phyloP scores from a whole-genome alignment of 768 basidiomycete species.

The Amanita pseudoporphyria region DNA sequence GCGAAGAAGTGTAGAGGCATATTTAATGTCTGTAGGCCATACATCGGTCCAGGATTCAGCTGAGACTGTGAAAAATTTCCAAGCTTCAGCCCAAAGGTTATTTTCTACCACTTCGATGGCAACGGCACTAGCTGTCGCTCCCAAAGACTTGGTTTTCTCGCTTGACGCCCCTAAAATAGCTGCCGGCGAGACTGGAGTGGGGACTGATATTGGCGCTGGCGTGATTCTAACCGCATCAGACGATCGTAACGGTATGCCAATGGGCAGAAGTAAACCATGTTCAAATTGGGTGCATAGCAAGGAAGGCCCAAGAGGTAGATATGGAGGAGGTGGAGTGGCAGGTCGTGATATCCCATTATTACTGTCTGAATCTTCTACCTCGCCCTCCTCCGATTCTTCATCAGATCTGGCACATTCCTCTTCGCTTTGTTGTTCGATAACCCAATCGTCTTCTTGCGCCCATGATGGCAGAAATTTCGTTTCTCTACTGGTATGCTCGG shows the following conservation, averaged over 20 bases:
- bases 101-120: slow-evolving; percentile 71
- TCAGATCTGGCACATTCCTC: slow-evolving; percentile 14
- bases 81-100: slow-evolving; percentile 54
- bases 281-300: slow-evolving; percentile 63
- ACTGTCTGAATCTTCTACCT: slow-evolving; percentile 25
- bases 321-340: slow-evolving; percentile 60
- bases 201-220: slow-evolving; percentile 38
- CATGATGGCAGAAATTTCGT: slow-evolving; percentile 29
- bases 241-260: slow-evolving; percentile 48
- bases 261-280: slow-evolving; percentile 50
- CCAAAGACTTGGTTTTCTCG: slow-evolving; percentile 59
- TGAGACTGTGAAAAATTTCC: slow-evolving; percentile 34
- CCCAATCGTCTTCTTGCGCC: slow-evolving; percentile 42
- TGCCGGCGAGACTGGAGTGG: slow-evolving; percentile 81
- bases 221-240: slow-evolving; percentile 22
- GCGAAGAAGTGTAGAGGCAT: slow-evolving; percentile 32
- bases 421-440: slow-evolving; percentile 1
- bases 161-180: slow-evolving; percentile 52
- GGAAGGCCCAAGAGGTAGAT: slow-evolving; percentile 61
- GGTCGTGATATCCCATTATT: slow-evolving; percentile 38
- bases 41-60: slow-evolving; percentile 24
- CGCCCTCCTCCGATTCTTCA: slow-evolving; percentile 21
- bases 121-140: slow-evolving; percentile 53
- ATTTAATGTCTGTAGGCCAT: slow-evolving; percentile 51
- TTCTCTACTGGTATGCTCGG: slow-evolving; percentile 25